These are phyloP conservation scores for Aegilops sharonensis DNA, from an alignment of 176 grass and related monocot species.

Conservation along the genomic window DNA sequence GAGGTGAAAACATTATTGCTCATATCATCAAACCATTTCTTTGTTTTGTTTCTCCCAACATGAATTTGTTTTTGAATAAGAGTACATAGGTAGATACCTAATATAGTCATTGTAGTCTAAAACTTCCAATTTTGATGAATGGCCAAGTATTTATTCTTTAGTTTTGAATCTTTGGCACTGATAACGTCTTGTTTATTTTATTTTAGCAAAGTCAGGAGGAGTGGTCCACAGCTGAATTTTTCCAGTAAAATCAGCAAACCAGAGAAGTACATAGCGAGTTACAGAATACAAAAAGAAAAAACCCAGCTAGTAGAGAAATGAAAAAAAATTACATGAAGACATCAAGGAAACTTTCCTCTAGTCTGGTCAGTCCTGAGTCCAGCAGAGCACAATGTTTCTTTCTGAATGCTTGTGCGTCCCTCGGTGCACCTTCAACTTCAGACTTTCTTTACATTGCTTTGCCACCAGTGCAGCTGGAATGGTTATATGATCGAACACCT, in stretches of 20 bases:
- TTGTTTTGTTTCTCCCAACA: background rate
- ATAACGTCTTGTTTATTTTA: background rate
- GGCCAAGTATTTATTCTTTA: background rate
- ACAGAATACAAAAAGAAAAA: background rate
- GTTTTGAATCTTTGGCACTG: background rate
- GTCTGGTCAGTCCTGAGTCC: background rate
- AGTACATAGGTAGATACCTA: background rate
- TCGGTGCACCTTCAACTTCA: no score
- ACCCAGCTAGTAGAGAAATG: background rate
- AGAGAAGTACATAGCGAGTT: background rate
- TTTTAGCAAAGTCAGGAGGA: no score
- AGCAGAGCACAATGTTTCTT: background rate
- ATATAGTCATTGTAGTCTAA: background rate
- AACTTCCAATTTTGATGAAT: background rate
- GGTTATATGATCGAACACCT: no score
- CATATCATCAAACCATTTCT: background rate
- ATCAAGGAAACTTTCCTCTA: background rate
- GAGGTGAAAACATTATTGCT: background rate
- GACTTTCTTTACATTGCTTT: no score
- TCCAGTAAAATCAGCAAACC: background rate
- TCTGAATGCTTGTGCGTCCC: no score
- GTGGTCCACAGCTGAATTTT: no score
- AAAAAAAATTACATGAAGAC: background rate
- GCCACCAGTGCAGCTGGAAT: no score
- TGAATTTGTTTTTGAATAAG: background rate